Conservation (phyloP, 352 stramenopile species). For the Chrysophaeum taylorii region DNA sequence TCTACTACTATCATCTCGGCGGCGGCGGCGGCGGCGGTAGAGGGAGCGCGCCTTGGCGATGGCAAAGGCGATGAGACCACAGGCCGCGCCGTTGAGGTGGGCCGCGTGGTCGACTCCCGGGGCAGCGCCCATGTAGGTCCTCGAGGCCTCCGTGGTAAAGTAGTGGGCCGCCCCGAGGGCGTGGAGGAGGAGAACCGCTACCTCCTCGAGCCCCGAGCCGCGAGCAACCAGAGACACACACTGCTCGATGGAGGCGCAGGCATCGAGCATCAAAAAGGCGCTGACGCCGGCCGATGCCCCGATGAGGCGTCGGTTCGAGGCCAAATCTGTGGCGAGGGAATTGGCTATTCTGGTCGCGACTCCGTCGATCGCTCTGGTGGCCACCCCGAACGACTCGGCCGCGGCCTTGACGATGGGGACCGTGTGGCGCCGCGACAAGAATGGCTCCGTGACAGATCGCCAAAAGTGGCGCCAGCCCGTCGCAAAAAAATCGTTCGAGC, state of each 20-base stretch:
- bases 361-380: not conserved
- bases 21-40: too few species aligned
- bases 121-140: not conserved
- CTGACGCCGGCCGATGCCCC: not conserved
- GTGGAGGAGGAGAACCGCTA: not conserved
- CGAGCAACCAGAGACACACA: not conserved
- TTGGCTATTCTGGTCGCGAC: not conserved
- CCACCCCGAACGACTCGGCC: not conserved
- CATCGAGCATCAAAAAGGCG: not conserved
- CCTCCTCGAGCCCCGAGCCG: not conserved
- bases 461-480: too few species aligned
- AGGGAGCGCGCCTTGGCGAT: too few species aligned
- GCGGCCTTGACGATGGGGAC: not conserved
- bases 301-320: not conserved
- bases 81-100: slow-evolving; percentile 3
- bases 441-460: too few species aligned
- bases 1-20: too few species aligned
- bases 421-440: too few species aligned
- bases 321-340: not conserved
- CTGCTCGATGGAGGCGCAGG: not conserved
- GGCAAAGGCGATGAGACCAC: too few species aligned
- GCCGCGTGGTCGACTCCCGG: not conserved
- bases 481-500: not conserved
- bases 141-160: not conserved
- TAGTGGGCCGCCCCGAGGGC: not conserved